Base-by-base conservation (phyloP, 257 asterid genomes). In the Mentha longifolia region DNA sequence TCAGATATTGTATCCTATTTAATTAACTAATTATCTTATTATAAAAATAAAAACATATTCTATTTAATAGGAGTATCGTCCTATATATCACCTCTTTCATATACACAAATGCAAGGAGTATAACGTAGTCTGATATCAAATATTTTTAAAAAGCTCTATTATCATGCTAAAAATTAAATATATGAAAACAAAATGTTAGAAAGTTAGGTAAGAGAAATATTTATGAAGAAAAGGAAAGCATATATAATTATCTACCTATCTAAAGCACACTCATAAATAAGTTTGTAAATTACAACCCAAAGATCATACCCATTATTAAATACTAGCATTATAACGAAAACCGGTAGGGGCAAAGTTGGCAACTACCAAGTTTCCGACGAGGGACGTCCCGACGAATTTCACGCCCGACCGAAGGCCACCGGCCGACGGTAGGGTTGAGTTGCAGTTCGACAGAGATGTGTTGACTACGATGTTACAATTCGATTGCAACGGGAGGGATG, bases 321-420 rank as follows among this genome's bases (percentile, higher is more conserved):
- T n/a, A 28, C 42, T 59, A 33, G 76, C 17, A 11, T 47, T 15
- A n/a, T 33, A 62, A 62, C 19, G 55, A 55, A 72, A 72, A 17
- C 77, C 72, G 0, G 11, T 55, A 28, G 72, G 71, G 31, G 67
- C 52, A 55, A 41, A 64, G 55, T 65, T 54, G 39, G 67, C 67
- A 73, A 73, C 58, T 13, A 42, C n/a, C 33, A 28, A 13, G 67
- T 28, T 16, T 63, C 64, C 65, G 22, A 51, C 7, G 12, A 15
- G 9, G 62, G n/a, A 47, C 31, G 63, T 61, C 25, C 76, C 70
- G 30, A 39, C 42, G 13, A 50, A 50, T 4, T n/a, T 22, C 8
- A 72, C 10, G 22, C 22, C 47, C 46, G 71, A 72, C 1, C 31
- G 49, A 22, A 72, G 77, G n/a, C 9, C 15, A 6, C 67, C 61